Conservation (phyloP, 2,329 filamentous ascomycete species). For the Cladophialophora immunda region DNA sequence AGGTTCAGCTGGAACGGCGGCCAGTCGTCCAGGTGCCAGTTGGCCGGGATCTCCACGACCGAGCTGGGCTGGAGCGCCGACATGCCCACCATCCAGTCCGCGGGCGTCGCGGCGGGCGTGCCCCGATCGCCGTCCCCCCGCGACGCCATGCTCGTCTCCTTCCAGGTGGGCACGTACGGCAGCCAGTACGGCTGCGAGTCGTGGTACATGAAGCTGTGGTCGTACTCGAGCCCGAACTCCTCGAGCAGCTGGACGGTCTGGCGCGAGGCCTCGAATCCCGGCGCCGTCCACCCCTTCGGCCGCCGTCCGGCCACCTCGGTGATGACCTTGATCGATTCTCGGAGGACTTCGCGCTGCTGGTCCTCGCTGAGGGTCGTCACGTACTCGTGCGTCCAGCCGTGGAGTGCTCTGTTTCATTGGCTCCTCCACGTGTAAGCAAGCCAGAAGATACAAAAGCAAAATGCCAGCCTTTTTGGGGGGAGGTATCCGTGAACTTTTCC, state of each 20-base stretch:
- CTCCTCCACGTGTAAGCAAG: neutral
- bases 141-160: constrained; percentile 3
- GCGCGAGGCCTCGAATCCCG: constrained; percentile 50
- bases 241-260: constrained; percentile 52
- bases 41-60: constrained; percentile 57
- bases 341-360: constrained; percentile 79
- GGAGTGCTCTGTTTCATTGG: constrained; percentile 58
- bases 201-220: constrained; percentile 60
- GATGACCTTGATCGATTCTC: constrained; percentile 77
- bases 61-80: constrained; percentile 50
- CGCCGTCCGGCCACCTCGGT: constrained; percentile 73
- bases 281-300: constrained; percentile 66
- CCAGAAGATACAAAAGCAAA: neutral
- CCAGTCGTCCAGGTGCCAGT: constrained; percentile 60
- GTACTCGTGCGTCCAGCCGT: constrained; percentile 79
- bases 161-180: constrained; percentile 5
- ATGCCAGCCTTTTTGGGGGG: no score
- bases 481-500: no score
- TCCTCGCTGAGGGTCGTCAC: constrained; percentile 74
- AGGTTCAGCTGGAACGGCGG: constrained; percentile 51
- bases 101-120: neutral
- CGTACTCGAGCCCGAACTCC: constrained; percentile 54
- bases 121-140: neutral
- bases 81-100: constrained; percentile 44
- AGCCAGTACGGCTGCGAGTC: constrained; percentile 45